Evolutionary conservation across 768 basidiomycete genomes (phyloP).

Genomic region (Suillus spraguei): DNA sequence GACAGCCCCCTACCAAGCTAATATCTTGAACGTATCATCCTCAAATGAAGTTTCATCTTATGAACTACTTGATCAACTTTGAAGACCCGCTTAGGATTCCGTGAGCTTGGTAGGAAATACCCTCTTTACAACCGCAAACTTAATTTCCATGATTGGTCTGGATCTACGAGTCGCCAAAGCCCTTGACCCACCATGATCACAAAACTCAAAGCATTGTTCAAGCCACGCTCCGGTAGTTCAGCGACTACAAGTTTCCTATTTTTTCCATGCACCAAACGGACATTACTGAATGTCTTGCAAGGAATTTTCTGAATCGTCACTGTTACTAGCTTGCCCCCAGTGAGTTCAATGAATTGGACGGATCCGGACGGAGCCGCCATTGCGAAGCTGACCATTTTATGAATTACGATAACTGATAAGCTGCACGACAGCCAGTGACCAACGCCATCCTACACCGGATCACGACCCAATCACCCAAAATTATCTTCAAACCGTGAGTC

Average conservation of each 20-base stretch:
- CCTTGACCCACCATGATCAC: background rate
- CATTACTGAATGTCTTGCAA: background rate
- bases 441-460: background rate
- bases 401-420: background rate
- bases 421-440: background rate
- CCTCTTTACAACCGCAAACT: background rate
- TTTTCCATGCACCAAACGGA: background rate
- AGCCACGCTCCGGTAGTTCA: background rate
- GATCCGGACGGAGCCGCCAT: background rate
- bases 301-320: background rate
- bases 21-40: background rate
- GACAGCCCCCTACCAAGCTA: background rate
- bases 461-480: background rate
- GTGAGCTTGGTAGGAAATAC: background rate
- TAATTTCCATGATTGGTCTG: background rate
- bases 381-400: background rate
- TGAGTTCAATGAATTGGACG: background rate
- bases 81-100: background rate
- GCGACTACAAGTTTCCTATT: background rate
- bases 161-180: background rate
- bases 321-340: background rate
- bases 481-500: background rate
- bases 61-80: background rate
- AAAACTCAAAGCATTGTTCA: background rate
- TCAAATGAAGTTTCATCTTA: background rate